Conservation (phyloP, 257 asterid species). For the Striga asiatica region DNA sequence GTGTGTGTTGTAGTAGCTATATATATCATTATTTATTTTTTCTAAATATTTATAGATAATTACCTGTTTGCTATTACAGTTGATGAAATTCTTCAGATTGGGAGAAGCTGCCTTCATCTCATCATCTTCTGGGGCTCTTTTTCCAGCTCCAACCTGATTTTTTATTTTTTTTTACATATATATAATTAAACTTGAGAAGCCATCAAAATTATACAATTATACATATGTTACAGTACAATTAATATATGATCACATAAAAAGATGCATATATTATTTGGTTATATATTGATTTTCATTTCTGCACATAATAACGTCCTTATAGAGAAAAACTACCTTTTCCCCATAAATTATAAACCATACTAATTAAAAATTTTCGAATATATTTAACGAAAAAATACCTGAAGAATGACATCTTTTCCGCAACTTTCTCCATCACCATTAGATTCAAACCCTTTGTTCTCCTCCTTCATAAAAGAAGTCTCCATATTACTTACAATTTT, state of each 20-base stretch:
- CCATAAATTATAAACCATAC: too few species aligned
- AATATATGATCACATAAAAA: too few species aligned
- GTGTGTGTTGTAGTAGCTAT: too few species aligned
- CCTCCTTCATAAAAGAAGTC: conserved; percentile 27
- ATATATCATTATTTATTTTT: too few species aligned
- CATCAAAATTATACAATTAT: background rate
- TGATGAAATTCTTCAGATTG: conserved; percentile 20
- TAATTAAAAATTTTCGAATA: background rate
- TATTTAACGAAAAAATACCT: conserved; percentile 23
- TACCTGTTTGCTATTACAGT: background rate
- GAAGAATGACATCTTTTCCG: conserved; percentile 27
- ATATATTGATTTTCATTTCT: too few species aligned
- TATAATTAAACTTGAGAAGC: background rate
- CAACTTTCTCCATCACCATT: conserved; percentile 34
- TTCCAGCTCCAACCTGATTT: conserved; percentile 33
- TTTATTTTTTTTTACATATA: background rate
- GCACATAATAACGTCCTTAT: too few species aligned
- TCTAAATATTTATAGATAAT: background rate
- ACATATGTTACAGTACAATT: background rate
- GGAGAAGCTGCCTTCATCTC: conserved; percentile 22
- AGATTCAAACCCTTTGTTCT: conserved; percentile 26
- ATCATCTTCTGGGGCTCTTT: conserved; percentile 15
- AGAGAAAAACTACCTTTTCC: too few species aligned
- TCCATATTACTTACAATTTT: conserved; percentile 27
- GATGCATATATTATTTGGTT: too few species aligned